These are phyloP conservation scores for Entonaema liquescens DNA, from an alignment of 495 filamentous ascomycete genomes.

Conservation along the genomic window DNA sequence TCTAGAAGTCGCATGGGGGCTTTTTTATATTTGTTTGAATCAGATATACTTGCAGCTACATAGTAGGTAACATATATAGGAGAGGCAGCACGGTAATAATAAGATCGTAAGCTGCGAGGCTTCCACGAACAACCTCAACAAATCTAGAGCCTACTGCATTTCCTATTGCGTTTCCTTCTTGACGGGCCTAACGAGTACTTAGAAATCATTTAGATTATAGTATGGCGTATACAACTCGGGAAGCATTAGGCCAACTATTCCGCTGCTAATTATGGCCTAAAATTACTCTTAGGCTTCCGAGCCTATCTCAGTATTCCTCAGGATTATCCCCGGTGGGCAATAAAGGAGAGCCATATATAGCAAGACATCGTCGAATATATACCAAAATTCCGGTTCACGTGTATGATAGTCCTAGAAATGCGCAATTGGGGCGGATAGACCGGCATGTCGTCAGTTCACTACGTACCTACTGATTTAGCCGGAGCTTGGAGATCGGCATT, in stretches of 20 bases:
- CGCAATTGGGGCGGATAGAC: background rate
- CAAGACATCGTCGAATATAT: background rate
- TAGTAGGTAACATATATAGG: too few relatives aligned
- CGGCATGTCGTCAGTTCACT: background rate
- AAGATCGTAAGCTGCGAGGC: background rate
- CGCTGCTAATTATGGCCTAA: background rate
- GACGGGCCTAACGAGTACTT: too few relatives aligned
- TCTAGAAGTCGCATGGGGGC: too few relatives aligned
- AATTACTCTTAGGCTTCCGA: background rate
- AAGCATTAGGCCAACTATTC: background rate
- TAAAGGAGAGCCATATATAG: background rate
- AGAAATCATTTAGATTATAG: too few relatives aligned
- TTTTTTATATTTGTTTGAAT: too few relatives aligned
- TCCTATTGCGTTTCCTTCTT: too few relatives aligned
- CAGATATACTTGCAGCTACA: too few relatives aligned
- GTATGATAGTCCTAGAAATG: background rate
- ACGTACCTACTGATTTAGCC: slow-evolving; percentile 23
- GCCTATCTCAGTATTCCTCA: background rate
- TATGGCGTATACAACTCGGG: too few relatives aligned
- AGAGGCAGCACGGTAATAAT: background rate
- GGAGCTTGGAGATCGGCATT: slow-evolving; percentile 17
- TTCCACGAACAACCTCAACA: background rate
- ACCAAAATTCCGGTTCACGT: background rate
- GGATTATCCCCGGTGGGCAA: background rate
- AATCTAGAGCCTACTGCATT: background rate